Base-by-base conservation (phyloP, 208 protist genomes). In the Balamuthia mandrillaris region DNA sequence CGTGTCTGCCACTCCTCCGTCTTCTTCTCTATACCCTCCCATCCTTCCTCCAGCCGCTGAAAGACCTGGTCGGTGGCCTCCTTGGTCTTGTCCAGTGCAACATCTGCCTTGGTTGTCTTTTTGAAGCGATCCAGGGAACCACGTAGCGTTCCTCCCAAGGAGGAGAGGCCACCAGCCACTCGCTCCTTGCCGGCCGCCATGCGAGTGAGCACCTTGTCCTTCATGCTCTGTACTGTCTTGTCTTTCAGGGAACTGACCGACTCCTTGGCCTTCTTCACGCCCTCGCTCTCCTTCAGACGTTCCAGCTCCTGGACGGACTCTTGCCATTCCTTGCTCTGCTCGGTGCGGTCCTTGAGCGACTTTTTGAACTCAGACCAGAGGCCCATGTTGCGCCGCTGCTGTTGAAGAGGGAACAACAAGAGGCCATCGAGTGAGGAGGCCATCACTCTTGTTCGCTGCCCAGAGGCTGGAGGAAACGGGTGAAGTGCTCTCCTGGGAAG, bases 211-310 rank as follows among this genome's bases (percentile, higher is more conserved):
- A 44, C 65, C 65, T 75, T 75, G 16, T 75, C 65, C 18, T 44
- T 44, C 5, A 75, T n/a, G 42, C 29, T 75, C 41, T 75, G 45
- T 27, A 75, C 24, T 5, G 65, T 54, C 42, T 75, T 75, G 42
- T 51, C 65, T 24, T 75, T 75, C 14, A 75, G 65, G 41, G 45
- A 54, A 37, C 52, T 44, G 41, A 75, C 31, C 37, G 65, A 75
- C 65, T 75, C 65, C 24, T 75, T 75, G 27, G 65, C 52, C 42
- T 51, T 75, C 65, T 75, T 75, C 16, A 75, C 6, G 65, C 65
- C 52, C 37, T 75, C 65, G 24, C 41, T 54, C 37, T 75, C 65
- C 39, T 75, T 37, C n/a, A 75, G 41, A n/a, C 52, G 45, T 24
- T 51, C 27, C 7, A 75, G 65, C n/a, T 75, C 65, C 14, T 37